Percentiles rank a stretch among this genome's conserved stretches.
These are phyloP conservation scores for Limonium bicolor DNA, from an alignment of 148 eudicot genomes.

Conservation along the genomic window DNA sequence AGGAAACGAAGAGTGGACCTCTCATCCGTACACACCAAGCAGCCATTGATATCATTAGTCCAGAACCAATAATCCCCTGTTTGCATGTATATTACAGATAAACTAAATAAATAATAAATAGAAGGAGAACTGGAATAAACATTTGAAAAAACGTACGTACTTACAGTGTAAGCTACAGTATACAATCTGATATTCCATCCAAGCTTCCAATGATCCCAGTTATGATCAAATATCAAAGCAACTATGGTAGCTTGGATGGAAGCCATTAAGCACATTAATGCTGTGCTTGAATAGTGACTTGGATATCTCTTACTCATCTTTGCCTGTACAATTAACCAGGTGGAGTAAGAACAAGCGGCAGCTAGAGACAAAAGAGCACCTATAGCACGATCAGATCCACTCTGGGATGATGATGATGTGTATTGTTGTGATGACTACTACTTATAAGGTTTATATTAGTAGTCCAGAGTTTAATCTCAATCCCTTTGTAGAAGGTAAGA, in stretches of 20 bases:
- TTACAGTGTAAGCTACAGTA: conserved; percentile 16
- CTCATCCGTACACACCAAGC: conserved; percentile 31
- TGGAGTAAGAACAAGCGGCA: conserved; percentile 17
- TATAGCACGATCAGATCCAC: conserved; percentile 5
- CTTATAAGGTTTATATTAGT: conserved; percentile 25
- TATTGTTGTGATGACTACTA: conserved; percentile 3
- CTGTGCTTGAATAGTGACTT: conserved; percentile 39
- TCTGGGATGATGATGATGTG: not conserved
- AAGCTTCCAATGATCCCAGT: conserved; percentile 49
- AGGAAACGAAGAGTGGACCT: conserved; percentile 51
- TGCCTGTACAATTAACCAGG: conserved; percentile 45
- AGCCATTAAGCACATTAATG: conserved; percentile 34
- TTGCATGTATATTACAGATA: not conserved
- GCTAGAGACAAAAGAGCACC: conserved; percentile 21
- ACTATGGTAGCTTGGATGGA: conserved; percentile 27
- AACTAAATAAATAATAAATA: not conserved
- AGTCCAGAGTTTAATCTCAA: conserved; percentile 32
- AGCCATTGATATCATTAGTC: conserved; percentile 15
- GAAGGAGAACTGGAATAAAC: not conserved
- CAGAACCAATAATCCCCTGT: conserved; percentile 39
- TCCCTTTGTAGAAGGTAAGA: conserved; percentile 58
- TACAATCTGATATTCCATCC: conserved; percentile 66
- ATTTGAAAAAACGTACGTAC: not conserved
- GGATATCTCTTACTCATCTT: conserved; percentile 33
- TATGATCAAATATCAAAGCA: conserved; percentile 31